Percentiles rank a stretch among this genome's conserved stretches.
phyloP scores from a whole-genome alignment of 257 asterid genomes.

The Cynanchum wilfordii region DNA sequence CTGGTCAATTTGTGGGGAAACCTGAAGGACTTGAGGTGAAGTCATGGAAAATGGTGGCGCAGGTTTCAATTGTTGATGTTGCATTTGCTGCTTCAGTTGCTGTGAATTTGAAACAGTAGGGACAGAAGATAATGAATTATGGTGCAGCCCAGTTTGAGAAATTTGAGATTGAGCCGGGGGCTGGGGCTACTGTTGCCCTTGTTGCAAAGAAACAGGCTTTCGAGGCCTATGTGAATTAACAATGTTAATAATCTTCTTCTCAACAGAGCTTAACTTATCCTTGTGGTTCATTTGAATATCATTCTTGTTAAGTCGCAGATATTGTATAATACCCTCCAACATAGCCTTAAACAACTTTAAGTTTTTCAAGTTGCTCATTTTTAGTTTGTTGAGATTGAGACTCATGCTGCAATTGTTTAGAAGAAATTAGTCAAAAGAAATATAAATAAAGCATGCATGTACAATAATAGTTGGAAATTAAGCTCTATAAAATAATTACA shows the following conservation, averaged over 20 bases:
- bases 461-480: not conserved
- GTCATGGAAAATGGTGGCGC: too few species aligned
- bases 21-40: too few species aligned
- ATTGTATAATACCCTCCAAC: slow-evolving; percentile 63
- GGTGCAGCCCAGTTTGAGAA: slow-evolving; percentile 66
- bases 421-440: slow-evolving; percentile 12
- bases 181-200: slow-evolving; percentile 72
- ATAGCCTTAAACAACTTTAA: slow-evolving; percentile 60
- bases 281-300: slow-evolving; percentile 55
- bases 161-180: slow-evolving; percentile 63
- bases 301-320: slow-evolving; percentile 56
- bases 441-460: not conserved
- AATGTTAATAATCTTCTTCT: slow-evolving; percentile 68
- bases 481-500: slow-evolving; percentile 45
- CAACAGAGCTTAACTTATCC: slow-evolving; percentile 58
- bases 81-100: too few species aligned
- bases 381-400: slow-evolving; percentile 72
- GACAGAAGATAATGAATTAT: slow-evolving; percentile 60
- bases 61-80: too few species aligned
- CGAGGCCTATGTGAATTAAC: slow-evolving; percentile 74
- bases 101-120: too few species aligned
- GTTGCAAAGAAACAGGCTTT: slow-evolving; percentile 63
- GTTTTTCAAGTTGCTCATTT: slow-evolving; percentile 76
- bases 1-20: too few species aligned
- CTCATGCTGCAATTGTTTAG: slow-evolving; percentile 58